Evolutionary conservation across 495 filamentous ascomycete genomes (phyloP).

Genomic region (Cudoniella acicularis): DNA sequence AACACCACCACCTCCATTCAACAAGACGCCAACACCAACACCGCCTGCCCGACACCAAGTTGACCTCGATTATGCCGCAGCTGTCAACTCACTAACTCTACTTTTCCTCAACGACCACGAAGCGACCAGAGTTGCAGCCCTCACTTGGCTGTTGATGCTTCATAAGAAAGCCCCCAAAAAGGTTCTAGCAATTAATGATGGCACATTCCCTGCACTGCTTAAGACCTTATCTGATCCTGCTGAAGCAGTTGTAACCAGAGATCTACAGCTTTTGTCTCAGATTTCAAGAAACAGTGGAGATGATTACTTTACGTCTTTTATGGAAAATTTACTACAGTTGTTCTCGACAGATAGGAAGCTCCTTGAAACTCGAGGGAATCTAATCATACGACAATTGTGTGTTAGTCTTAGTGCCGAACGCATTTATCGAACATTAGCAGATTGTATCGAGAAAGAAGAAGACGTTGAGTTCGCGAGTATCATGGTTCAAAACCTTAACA

Average conservation of each 20-base stretch:
- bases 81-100: constrained; percentile 90
- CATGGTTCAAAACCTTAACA: constrained; percentile 99
- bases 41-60: constrained; percentile 46
- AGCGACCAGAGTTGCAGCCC: constrained; percentile 85
- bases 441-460: constrained; percentile 97
- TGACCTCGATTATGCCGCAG: constrained; percentile 93
- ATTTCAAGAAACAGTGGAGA: constrained; percentile 96
- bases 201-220: constrained; percentile 91
- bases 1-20: constrained; percentile 34
- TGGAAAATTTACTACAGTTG: constrained; percentile 93
- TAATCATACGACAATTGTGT: constrained; percentile 95
- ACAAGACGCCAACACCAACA: constrained; percentile 44
- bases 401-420: constrained; percentile 87
- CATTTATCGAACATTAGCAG: constrained; percentile 93
- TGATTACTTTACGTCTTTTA: constrained; percentile 94
- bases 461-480: constrained; percentile 98
- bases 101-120: constrained; percentile 97
- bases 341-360: constrained; percentile 91
- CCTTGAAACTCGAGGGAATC: constrained; percentile 87
- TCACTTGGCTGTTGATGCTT: constrained; percentile 97
- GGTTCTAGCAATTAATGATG: constrained; percentile 93
- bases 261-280: constrained; percentile 90
- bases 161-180: constrained; percentile 92
- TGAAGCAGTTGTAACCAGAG: constrained; percentile 92
- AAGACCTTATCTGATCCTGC: constrained; percentile 96